Conservation (phyloP, 2,329 filamentous ascomycete genomes). For the Penicillium sp. region DNA sequence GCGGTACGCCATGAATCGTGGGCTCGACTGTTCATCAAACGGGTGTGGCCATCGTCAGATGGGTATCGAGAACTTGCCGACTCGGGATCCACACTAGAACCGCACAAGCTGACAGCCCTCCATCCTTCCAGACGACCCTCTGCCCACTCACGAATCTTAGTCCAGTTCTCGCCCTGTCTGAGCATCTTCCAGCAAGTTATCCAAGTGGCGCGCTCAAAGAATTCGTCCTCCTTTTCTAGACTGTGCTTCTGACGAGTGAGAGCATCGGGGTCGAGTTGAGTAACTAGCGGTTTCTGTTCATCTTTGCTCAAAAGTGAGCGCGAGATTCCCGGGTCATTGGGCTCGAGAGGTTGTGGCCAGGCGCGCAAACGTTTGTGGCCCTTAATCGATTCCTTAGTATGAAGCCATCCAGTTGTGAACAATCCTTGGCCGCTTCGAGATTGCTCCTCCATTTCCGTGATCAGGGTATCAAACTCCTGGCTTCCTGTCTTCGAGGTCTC, state of each 20-base stretch:
- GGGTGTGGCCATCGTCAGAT: constrained; percentile 36
- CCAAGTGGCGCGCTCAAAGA: constrained; percentile 88
- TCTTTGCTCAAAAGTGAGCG: constrained; percentile 57
- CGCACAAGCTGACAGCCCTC: constrained; percentile 80
- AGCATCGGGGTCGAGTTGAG: constrained; percentile 89
- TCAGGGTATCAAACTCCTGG: constrained; percentile 71
- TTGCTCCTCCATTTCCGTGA: constrained; percentile 70
- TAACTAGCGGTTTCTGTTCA: constrained; percentile 65
- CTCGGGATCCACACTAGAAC: constrained; percentile 40
- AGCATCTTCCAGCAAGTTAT: constrained; percentile 91
- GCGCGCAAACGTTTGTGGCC: constrained; percentile 76
- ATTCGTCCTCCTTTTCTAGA: constrained; percentile 78
- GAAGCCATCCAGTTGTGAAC: constrained; percentile 85
- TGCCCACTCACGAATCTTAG: constrained; percentile 80
- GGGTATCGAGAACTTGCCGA: constrained; percentile 28
- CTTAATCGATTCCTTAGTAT: constrained; percentile 88
- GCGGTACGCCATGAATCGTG: constrained; percentile 39
- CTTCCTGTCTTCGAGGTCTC: constrained; percentile 65
- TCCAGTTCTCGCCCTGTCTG: constrained; percentile 72
- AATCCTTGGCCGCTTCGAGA: constrained; percentile 73
- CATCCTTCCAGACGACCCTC: constrained; percentile 81
- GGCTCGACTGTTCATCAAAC: constrained; percentile 41
- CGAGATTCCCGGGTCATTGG: constrained; percentile 56
- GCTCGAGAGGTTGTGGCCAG: constrained; percentile 64
- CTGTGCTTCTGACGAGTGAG: constrained; percentile 72